Evolutionary conservation across 805 yeast species (phyloP).

Genomic region (Nakazawaea pomicola): DNA sequence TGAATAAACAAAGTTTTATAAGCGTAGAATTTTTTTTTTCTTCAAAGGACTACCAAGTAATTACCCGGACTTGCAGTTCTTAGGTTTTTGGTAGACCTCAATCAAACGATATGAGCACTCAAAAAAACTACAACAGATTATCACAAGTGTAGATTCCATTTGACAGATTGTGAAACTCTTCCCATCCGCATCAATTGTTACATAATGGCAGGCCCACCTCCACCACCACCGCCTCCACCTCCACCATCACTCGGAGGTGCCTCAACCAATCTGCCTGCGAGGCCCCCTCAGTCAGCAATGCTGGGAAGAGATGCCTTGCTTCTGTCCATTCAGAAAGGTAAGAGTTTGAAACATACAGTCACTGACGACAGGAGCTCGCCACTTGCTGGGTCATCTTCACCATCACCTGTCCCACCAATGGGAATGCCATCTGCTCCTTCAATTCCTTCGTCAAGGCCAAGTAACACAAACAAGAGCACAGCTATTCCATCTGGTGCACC

Average conservation of each 20-base stretch:
- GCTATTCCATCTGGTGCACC: conserved; percentile 24
- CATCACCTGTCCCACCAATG: conserved; percentile 15
- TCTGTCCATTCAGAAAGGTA: conserved; percentile 79
- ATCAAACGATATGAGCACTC: too few species aligned
- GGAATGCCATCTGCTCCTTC: conserved; percentile 23
- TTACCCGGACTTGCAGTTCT: too few species aligned
- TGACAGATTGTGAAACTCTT: neutral
- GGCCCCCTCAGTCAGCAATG: conserved; percentile 22
- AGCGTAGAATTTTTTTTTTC: too few species aligned
- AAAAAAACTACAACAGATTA: too few species aligned
- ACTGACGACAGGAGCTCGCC: conserved; percentile 71
- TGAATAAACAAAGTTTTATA: too few species aligned
- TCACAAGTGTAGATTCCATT: too few species aligned
- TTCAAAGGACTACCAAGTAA: too few species aligned
- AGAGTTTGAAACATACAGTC: conserved; percentile 50
- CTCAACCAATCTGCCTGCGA: conserved; percentile 27
- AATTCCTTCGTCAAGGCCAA: conserved; percentile 15
- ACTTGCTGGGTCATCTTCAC: conserved; percentile 31
- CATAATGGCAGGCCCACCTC: conserved; percentile 41
- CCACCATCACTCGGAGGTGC: conserved; percentile 35
- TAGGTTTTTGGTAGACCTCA: too few species aligned
- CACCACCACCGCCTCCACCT: conserved; percentile 61
- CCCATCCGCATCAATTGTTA: neutral
- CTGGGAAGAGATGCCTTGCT: conserved; percentile 53
- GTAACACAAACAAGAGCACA: conserved; percentile 6